These are phyloP conservation scores for Phytopythium sindhum DNA, from an alignment of 352 stramenopile genomes.

Conservation along the genomic window DNA sequence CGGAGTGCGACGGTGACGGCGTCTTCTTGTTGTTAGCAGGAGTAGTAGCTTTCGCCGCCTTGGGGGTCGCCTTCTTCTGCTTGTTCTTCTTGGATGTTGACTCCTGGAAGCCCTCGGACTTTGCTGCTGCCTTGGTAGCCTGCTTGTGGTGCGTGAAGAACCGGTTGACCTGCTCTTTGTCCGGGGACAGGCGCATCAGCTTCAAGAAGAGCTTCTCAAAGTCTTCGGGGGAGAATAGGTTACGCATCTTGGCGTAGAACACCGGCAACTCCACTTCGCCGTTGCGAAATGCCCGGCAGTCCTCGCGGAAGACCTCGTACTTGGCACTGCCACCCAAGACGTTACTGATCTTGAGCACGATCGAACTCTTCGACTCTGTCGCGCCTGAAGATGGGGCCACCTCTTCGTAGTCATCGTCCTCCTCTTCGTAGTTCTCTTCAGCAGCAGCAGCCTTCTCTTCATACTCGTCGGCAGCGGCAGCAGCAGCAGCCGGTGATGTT, in stretches of 20 bases:
- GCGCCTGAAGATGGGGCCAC: constrained; percentile 10
- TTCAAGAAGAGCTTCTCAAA: constrained; percentile 78
- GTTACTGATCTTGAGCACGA: constrained; percentile 78
- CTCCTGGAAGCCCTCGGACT: constrained; percentile 41
- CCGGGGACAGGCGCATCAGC: constrained; percentile 70
- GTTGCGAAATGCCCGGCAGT: constrained; percentile 67
- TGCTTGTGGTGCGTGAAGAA: constrained; percentile 67
- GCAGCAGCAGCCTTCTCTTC: constrained; percentile 47
- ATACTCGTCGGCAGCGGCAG: constrained; percentile 14
- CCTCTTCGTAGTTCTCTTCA: constrained; percentile 34
- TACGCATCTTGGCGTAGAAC: constrained; percentile 73
- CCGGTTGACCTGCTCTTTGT: constrained; percentile 56
- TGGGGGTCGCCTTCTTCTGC: constrained; percentile 34
- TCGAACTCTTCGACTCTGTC: constrained; percentile 59
- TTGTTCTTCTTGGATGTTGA: constrained; percentile 43
- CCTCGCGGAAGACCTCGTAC: constrained; percentile 80
- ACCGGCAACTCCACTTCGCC: constrained; percentile 50
- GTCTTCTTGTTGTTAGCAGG: constrained; percentile 26
- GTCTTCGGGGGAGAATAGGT: constrained; percentile 53
- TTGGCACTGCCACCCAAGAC: constrained; percentile 74
- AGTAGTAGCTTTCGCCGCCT: constrained; percentile 19
- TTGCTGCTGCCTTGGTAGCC: constrained; percentile 30
- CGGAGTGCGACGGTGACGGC: constrained; percentile 33
- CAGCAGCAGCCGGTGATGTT: background rate
- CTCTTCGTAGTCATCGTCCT: constrained; percentile 29